phyloP scores from a whole-genome alignment of 345 rosid species.

The Sonneratia alba region DNA sequence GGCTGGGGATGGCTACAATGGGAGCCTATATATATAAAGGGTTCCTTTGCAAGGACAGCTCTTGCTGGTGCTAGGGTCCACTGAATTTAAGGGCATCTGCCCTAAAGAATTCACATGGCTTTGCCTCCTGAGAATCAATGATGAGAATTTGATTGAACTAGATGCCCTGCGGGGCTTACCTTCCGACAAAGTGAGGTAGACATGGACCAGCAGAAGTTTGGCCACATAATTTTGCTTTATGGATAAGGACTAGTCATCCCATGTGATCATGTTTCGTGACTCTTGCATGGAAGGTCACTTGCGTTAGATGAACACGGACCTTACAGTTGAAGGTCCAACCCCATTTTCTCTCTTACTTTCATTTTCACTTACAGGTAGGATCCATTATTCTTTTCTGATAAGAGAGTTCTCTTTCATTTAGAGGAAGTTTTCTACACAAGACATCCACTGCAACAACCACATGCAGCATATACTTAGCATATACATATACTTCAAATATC shows the following conservation, averaged over 20 bases:
- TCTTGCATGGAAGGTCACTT: not conserved
- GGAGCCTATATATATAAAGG: not conserved
- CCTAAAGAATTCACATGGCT: slow-evolving; percentile 7
- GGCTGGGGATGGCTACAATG: not conserved
- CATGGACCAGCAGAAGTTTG: not conserved
- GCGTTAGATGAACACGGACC: not conserved
- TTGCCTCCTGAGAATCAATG: not conserved
- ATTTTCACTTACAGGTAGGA: too few species aligned
- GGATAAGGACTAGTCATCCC: not conserved
- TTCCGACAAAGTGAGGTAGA: not conserved
- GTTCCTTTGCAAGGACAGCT: not conserved
- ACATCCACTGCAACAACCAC: too few species aligned
- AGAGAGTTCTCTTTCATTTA: too few species aligned
- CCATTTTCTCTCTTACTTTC: too few species aligned
- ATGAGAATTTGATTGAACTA: not conserved
- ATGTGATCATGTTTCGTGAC: not conserved
- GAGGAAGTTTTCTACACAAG: too few species aligned
- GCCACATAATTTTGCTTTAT: not conserved
- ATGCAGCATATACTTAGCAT: too few species aligned
- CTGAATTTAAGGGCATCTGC: not conserved
- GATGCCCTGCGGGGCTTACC: not conserved
- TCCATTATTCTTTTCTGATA: too few species aligned
- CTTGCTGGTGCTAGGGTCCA: not conserved
- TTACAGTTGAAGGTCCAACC: not conserved
- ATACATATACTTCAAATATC: too few species aligned